A percentile compares a stretch with the other conserved stretches of the same genome.
phyloP scores from a whole-genome alignment of 768 basidiomycete species.

The Rhodosporidiobolus odoratus region DNA sequence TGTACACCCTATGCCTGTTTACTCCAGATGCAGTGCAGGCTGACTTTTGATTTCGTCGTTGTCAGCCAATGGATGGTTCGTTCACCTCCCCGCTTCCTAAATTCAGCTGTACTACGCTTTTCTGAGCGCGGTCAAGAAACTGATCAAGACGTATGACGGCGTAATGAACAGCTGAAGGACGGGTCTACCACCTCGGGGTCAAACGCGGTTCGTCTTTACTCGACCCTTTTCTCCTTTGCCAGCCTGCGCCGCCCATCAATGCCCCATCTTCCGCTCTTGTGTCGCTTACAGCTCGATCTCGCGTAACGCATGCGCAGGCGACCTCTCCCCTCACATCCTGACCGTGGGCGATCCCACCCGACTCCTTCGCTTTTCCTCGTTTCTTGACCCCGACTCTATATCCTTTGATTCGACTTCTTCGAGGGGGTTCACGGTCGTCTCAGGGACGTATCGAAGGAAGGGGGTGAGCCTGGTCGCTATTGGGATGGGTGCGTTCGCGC shows the following conservation, averaged over 20 bases:
- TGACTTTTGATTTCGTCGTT: not conserved
- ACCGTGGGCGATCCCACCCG: conserved; percentile 71
- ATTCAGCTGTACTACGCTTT: not conserved
- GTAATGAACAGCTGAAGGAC: conserved; percentile 9
- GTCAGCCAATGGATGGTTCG: not conserved
- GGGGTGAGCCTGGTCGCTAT: conserved; percentile 71
- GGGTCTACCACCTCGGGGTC: conserved; percentile 28
- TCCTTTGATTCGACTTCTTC: conserved; percentile 62
- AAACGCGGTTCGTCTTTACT: not conserved
- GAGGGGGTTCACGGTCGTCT: conserved; percentile 68
- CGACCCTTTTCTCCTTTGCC: not conserved
- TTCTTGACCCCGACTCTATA: conserved; percentile 54
- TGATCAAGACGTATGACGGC: fast-evolving
- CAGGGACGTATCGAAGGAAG: conserved; percentile 59
- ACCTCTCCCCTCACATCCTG: conserved; percentile 76
- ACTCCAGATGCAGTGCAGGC: not conserved
- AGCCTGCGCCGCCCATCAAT: too few species aligned
- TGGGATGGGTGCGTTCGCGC: conserved; percentile 63
- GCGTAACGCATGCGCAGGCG: conserved; percentile 51
- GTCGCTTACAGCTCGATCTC: too few species aligned
- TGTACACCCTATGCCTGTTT: not conserved
- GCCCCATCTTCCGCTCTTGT: not conserved
- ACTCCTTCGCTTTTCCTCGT: conserved; percentile 57
- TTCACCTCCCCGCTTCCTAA: too few species aligned
- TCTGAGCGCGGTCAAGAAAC: too few species aligned